Conservation (phyloP, 345 rosid species). For the Murraya koenigii region DNA sequence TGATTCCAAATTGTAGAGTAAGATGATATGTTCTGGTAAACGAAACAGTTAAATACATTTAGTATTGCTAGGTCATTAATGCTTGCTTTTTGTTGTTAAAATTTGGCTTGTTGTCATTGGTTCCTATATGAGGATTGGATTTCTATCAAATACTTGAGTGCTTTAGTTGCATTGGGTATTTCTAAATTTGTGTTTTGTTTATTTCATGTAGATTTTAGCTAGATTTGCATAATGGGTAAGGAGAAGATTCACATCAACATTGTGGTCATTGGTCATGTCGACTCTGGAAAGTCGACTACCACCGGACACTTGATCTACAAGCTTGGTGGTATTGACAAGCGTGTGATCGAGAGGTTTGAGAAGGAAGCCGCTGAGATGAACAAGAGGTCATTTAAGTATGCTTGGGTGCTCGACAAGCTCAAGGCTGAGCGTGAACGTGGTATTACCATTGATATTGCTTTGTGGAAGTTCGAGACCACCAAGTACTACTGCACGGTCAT, state of each 20-base stretch:
- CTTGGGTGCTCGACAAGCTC: slow-evolving; percentile 80
- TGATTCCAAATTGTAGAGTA: neutral
- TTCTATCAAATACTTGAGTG: neutral
- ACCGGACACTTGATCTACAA: slow-evolving; percentile 80
- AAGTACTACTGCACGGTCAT: slow-evolving; percentile 75
- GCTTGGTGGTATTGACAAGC: slow-evolving; percentile 84
- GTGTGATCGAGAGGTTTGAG: slow-evolving; percentile 77
- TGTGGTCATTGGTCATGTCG: slow-evolving; percentile 48
- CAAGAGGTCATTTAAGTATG: slow-evolving; percentile 77
- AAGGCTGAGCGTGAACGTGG: slow-evolving; percentile 88
- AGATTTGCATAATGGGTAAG: slow-evolving; percentile 29
- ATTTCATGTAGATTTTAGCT: too few species aligned
- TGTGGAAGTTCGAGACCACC: slow-evolving; percentile 75
- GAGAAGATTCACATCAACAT: slow-evolving; percentile 43
- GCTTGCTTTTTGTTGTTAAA: too few species aligned
- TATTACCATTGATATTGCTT: slow-evolving; percentile 70
- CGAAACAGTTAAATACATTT: too few species aligned
- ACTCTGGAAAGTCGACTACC: slow-evolving; percentile 72
- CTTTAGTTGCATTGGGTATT: neutral
- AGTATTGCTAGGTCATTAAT: neutral
- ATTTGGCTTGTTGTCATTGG: neutral
- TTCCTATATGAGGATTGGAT: neutral
- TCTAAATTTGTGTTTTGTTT: neutral
- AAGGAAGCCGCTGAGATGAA: slow-evolving; percentile 86
- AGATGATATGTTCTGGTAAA: neutral